These are phyloP conservation scores for Wallacemonas sp. DNA, from an alignment of 208 protist genomes.

Conservation along the genomic window DNA sequence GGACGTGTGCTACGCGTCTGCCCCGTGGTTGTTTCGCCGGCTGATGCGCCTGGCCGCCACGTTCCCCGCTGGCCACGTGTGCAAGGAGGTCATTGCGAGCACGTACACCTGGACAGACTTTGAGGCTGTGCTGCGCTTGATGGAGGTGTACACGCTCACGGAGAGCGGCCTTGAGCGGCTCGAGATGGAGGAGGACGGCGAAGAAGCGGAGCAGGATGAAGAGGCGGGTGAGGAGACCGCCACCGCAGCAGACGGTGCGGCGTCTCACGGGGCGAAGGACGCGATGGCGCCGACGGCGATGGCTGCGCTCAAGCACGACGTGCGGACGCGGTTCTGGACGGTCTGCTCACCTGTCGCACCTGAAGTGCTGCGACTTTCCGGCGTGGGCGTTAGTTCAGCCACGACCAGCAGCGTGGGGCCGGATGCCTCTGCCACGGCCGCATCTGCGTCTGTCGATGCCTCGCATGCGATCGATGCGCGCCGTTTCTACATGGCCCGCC, in stretches of 20 bases:
- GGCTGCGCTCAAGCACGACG: neutral
- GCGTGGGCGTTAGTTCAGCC: neutral
- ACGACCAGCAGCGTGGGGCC: neutral
- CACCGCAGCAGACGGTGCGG: too few relatives aligned
- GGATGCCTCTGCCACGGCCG: neutral
- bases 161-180: neutral
- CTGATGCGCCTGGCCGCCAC: conserved; percentile 4
- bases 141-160: conserved; percentile 3
- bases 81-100: neutral
- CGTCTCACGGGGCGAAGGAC: neutral
- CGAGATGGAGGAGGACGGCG: conserved; percentile 2
- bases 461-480: neutral
- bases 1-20: neutral
- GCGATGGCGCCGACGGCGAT: neutral
- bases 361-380: neutral
- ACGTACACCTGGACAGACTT: conserved; percentile 8
- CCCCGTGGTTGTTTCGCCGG: conserved; percentile 1
- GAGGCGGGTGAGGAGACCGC: neutral
- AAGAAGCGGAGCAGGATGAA: neutral
- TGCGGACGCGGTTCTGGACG: conserved; percentile 2
- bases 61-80: neutral
- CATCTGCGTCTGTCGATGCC: neutral
- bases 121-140: neutral
- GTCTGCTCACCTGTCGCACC: neutral
- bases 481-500: neutral